A percentile compares a stretch with the other conserved stretches of the same genome.
Evolutionary conservation across 2,329 filamentous ascomycete species (phyloP).

Genomic region (Fusarium sp.): DNA sequence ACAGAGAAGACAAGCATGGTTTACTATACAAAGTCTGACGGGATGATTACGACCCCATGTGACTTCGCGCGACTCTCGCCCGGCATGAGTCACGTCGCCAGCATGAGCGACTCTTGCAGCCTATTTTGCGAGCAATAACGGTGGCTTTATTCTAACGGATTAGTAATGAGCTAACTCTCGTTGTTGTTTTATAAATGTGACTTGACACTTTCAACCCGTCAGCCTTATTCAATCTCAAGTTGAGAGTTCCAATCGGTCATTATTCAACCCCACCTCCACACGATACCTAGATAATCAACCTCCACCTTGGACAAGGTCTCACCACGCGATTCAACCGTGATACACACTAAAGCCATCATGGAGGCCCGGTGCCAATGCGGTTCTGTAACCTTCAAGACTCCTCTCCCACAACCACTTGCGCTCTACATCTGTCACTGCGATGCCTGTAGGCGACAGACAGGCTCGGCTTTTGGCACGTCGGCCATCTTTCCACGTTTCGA

Average conservation of each 20-base stretch:
- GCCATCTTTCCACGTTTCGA: constrained; percentile 76
- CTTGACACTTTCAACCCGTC: not conserved
- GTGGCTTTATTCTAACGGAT: constrained; percentile 1
- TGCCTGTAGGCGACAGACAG: constrained; percentile 72
- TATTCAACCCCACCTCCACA: constrained; percentile 22
- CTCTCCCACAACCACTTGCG: constrained; percentile 67
- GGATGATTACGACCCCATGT: constrained; percentile 44
- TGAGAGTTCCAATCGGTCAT: constrained; percentile 17
- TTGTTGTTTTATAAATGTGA: constrained; percentile 11
- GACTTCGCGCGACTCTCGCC: constrained; percentile 48
- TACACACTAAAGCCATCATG: constrained; percentile 53
- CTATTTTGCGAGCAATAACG: constrained; percentile 28
- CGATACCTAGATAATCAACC: not conserved
- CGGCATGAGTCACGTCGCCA: constrained; percentile 44
- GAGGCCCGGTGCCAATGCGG: constrained; percentile 74
- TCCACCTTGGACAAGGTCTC: constrained; percentile 11
- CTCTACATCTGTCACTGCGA: constrained; percentile 78
- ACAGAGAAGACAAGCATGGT: constrained; percentile 11
- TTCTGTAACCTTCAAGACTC: constrained; percentile 70
- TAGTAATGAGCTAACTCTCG: not conserved
- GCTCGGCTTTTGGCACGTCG: constrained; percentile 74
- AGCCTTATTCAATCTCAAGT: not conserved
- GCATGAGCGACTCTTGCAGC: not conserved
- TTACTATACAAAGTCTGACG: too few relatives aligned
- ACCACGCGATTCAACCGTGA: not conserved